These are phyloP conservation scores for Chlorella sp. DNA, from an alignment of 139 green algal genomes.

Conservation along the genomic window DNA sequence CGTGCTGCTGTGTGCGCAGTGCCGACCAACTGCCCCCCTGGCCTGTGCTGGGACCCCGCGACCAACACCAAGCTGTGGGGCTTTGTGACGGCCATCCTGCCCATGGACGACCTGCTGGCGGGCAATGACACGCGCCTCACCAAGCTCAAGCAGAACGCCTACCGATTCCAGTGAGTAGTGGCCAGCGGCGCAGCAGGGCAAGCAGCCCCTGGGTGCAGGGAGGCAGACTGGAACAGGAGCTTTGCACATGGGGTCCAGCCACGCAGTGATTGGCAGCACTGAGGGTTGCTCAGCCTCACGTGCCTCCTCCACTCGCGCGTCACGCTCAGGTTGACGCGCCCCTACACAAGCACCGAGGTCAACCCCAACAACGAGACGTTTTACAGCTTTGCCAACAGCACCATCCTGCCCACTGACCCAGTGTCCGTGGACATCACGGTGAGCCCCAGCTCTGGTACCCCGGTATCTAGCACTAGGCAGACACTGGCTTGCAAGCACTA, in stretches of 20 bases:
- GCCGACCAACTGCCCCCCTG: conserved; percentile 14
- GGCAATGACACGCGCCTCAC: conserved; percentile 18
- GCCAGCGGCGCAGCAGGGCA: no score
- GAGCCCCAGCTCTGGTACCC: no score
- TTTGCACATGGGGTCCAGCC: no score
- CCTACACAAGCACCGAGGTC: conserved; percentile 20
- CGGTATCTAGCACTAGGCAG: no score
- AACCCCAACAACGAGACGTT: background rate
- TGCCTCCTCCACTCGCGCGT: conserved; percentile 1
- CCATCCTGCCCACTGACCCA: background rate
- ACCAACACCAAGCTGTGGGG: conserved; percentile 21
- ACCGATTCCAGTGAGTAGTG: no score
- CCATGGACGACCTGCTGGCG: conserved; percentile 17
- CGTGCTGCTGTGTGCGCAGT: conserved; percentile 19
- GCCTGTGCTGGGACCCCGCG: conserved; percentile 17
- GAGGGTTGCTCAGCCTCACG: no score
- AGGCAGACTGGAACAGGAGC: no score
- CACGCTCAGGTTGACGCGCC: conserved; percentile 27
- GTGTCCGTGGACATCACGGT: background rate
- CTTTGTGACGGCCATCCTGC: conserved; percentile 22
- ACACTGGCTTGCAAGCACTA: no score
- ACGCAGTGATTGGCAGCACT: no score
- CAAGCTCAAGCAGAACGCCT: conserved; percentile 15
- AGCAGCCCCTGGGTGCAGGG: no score
- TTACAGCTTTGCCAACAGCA: background rate